A percentile compares a stretch with the other conserved stretches of the same genome.
phyloP scores from a whole-genome alignment of 73 alveolate species.

The Tetrahymena thermophila region DNA sequence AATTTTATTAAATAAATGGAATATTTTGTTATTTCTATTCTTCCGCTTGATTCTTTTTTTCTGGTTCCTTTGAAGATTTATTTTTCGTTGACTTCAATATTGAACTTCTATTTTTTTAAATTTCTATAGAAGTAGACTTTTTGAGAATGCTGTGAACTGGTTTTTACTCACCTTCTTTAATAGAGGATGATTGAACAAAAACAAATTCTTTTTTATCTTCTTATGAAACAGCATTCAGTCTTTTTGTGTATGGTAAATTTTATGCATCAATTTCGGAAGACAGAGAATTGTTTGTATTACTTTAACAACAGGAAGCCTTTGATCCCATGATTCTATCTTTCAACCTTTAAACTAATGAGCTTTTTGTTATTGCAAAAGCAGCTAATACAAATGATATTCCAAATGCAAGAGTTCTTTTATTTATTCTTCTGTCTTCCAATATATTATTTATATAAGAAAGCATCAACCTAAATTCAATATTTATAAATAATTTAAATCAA shows the following conservation, averaged over 20 bases:
- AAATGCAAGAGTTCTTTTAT: not conserved
- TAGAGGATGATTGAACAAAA: not conserved
- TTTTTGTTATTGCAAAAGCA: not conserved
- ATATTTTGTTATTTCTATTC: not conserved
- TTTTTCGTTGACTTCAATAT: not conserved
- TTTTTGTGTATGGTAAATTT: not conserved
- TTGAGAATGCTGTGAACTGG: not conserved
- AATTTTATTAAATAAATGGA: not conserved
- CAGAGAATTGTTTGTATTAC: not conserved
- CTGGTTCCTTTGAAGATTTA: not conserved
- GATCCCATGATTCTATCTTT: not conserved
- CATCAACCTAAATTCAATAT: not conserved
- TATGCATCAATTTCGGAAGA: not conserved
- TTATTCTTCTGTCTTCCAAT: slow-evolving; percentile 1
- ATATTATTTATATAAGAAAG: not conserved
- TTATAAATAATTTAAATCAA: not conserved
- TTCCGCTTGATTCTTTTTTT: not conserved
- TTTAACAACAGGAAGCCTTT: not conserved
- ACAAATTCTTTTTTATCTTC: not conserved
- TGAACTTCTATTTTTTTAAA: not conserved
- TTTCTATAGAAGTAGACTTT: not conserved
- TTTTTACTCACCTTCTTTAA: not conserved
- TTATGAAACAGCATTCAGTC: not conserved
- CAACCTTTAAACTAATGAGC: not conserved
- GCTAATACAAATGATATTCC: not conserved